Evolutionary conservation across 164 flowering plant species (phyloP).

Genomic region (Tetrastigma voinierianum): DNA sequence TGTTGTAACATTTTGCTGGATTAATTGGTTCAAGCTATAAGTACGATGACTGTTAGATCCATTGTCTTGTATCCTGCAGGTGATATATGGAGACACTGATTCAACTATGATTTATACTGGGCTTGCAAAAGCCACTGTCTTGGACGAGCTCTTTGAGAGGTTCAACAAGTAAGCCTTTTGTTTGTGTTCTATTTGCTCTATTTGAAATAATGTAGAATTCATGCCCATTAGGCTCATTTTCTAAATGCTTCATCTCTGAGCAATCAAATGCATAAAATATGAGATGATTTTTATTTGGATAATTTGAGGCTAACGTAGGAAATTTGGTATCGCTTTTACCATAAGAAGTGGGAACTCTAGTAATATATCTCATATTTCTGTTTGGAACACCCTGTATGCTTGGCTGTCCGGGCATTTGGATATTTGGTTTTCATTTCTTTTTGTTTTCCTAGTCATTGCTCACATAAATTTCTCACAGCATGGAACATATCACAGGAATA

Average conservation of each 20-base stretch:
- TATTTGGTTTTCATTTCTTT: too few relatives aligned
- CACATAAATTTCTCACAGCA: too few relatives aligned
- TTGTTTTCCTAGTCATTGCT: too few relatives aligned
- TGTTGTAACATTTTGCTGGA: constrained; percentile 4
- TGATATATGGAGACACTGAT: constrained; percentile 98
- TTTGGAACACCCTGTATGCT: too few relatives aligned
- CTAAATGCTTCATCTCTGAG: background rate
- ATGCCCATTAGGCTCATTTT: background rate
- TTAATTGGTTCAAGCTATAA: background rate
- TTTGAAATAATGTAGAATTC: background rate
- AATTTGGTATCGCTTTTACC: background rate
- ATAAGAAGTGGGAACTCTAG: too few relatives aligned
- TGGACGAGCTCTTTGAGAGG: constrained; percentile 72
- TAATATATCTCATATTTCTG: background rate
- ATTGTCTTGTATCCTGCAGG: constrained; percentile 45
- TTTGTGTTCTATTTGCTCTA: background rate
- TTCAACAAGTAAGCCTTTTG: constrained; percentile 55
- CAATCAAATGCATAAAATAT: background rate
- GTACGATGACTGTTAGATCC: background rate
- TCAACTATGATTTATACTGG: constrained; percentile 96
- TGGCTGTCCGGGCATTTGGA: too few relatives aligned
- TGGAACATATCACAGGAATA: too few relatives aligned
- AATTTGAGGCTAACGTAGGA: background rate
- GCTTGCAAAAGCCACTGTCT: constrained; percentile 45
- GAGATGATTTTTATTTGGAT: background rate